Conservation (phyloP, 495 filamentous ascomycete species). For the Talaromyces wortmannii region DNA sequence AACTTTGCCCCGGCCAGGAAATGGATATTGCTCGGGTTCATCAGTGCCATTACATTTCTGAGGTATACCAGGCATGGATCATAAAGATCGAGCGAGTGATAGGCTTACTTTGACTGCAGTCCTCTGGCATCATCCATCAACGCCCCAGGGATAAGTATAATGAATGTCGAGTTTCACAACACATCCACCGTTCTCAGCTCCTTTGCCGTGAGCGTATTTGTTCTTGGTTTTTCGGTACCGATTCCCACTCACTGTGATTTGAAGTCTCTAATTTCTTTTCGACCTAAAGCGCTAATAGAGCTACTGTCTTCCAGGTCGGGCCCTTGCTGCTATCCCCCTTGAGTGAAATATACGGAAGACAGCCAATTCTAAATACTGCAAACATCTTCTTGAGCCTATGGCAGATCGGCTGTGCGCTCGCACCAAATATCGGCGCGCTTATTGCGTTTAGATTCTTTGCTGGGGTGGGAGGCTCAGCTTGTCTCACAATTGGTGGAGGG, state of each 20-base stretch:
- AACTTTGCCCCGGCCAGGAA: neutral
- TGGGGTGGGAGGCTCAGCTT: slow-evolving; percentile 39
- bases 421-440: slow-evolving; percentile 36
- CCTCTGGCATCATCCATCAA: slow-evolving; percentile 1
- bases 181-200: neutral
- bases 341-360: slow-evolving; percentile 52
- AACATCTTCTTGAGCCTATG: slow-evolving; percentile 47
- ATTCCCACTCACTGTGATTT: too few relatives aligned
- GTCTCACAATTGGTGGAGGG: slow-evolving; percentile 45
- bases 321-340: slow-evolving; percentile 52
- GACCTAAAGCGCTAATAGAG: neutral
- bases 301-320: slow-evolving; percentile 22
- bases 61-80: neutral
- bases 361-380: slow-evolving; percentile 36
- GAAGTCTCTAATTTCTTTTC: too few relatives aligned
- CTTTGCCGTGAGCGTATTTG: slow-evolving; percentile 1
- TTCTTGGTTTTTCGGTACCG: slow-evolving; percentile 3
- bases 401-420: slow-evolving; percentile 42
- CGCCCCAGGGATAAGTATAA: neutral
- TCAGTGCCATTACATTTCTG: slow-evolving; percentile 3
- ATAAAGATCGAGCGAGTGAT: neutral
- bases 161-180: slow-evolving; percentile 1
- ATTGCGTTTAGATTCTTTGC: slow-evolving; percentile 47
- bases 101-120: neutral
- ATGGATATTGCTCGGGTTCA: neutral